Evolutionary conservation across 352 stramenopile species (phyloP), one percentile per base, ranked within the genome.

Genomic region (Globisporangium ultimum): DNA sequence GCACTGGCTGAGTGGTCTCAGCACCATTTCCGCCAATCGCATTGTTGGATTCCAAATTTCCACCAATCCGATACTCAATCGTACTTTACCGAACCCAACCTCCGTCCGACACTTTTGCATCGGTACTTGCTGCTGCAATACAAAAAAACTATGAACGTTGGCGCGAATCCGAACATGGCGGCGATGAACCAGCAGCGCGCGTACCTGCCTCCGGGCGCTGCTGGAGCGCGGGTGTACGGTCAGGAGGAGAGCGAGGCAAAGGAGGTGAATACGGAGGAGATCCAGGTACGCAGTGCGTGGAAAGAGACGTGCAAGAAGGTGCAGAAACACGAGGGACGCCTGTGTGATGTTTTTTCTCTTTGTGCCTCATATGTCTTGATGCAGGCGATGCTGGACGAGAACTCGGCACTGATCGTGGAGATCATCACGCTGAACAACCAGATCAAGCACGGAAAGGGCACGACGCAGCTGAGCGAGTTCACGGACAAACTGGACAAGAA

Each of bases 401-500:
- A 95, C 68, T 92, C 85, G 52, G 72, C 68, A 38, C 71, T 95
- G 38, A 95, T 95, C 54, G 85, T 95, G 10, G 85, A 93, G 61
- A 91, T 95, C 71, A 95, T 95, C 63, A 80, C 80, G 50, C 78
- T 95, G 13, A 95, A 95, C 63, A 95, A 87, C 60, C 72, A 90
- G 61, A 91, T 95, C 56, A 95, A 95, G 58, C 81, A 90, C 50
- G 83, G 81, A 17, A 92, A 92, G 45, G 85, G 85, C 13, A 91
- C 79, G 28, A 61, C 71, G 15, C 78, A 90, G 51, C 72, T 92
- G 48, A 76, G 78, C 46, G 83, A 93, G 41, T 82, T 92, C 64
- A 89, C 80, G 45, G 83, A 95, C 53, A 91, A 93, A 62, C 69
- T 95, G 38, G 83, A 95, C 66, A 93, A 93, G 75, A 95, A 95